Evolutionary conservation across 768 basidiomycete species (phyloP).

Genomic region (Lactarius indigo): DNA sequence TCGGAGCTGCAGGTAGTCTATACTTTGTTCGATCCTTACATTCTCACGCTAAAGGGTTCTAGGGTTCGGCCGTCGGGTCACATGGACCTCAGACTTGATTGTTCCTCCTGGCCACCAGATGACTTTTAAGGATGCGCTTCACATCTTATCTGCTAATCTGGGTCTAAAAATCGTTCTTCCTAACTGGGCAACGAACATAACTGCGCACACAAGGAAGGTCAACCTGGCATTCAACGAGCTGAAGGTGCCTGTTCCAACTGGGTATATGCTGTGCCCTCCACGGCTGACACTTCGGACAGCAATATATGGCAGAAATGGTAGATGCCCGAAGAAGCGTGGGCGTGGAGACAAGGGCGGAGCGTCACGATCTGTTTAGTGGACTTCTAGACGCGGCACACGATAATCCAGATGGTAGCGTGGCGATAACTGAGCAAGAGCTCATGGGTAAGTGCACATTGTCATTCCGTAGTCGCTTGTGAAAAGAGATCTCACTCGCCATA

Average conservation of each 20-base stretch:
- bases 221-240: slow-evolving; percentile 43
- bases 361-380: slow-evolving; percentile 30
- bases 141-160: slow-evolving; percentile 39
- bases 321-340: slow-evolving; percentile 19
- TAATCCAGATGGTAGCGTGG: slow-evolving; percentile 17
- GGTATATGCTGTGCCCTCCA: neutral
- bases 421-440: slow-evolving; percentile 28
- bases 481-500: neutral
- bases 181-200: slow-evolving; percentile 38
- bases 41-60: neutral
- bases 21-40: neutral
- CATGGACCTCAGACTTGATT: slow-evolving; percentile 44
- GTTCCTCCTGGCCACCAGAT: slow-evolving; percentile 44
- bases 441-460: slow-evolving; percentile 10
- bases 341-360: slow-evolving; percentile 23
- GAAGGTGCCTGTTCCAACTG: slow-evolving; percentile 30
- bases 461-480: neutral
- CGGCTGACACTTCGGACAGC: slow-evolving; percentile 3
- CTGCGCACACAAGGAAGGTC: slow-evolving; percentile 33
- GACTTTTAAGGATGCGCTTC: slow-evolving; percentile 49
- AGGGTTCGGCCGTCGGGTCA: slow-evolving; percentile 49
- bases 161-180: slow-evolving; percentile 40
- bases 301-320: slow-evolving; percentile 32
- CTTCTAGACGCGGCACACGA: slow-evolving; percentile 26
- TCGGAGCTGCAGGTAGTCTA: slow-evolving; percentile 43